phyloP scores from a whole-genome alignment of 306 rosid genomes.

The Cucurbita argyrosperma region DNA sequence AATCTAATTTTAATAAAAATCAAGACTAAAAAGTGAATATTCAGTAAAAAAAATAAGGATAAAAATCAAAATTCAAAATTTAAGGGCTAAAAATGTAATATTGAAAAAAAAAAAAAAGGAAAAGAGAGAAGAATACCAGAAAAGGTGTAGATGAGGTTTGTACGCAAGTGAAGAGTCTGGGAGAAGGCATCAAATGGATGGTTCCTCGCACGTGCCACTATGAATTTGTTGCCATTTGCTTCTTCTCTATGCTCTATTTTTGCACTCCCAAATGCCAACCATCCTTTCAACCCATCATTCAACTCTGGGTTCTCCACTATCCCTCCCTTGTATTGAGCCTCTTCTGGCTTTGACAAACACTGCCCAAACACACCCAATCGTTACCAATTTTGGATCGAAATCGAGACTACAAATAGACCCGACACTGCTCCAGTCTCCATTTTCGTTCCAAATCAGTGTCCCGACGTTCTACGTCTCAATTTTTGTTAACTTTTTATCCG shows the following conservation, averaged over 20 bases:
- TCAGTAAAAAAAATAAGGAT: no score
- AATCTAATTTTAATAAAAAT: no score
- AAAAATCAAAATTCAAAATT: no score
- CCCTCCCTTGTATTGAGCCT: conserved; percentile 64
- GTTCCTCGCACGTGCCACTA: conserved; percentile 41
- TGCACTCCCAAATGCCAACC: conserved; percentile 39
- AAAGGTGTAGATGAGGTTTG: conserved; percentile 31
- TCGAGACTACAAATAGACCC: no score
- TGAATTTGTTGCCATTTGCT: conserved; percentile 35
- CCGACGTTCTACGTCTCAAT: no score
- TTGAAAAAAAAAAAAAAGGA: no score
- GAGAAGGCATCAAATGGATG: conserved; percentile 33
- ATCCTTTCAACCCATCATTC: conserved; percentile 41
- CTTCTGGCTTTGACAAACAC: conserved; percentile 41
- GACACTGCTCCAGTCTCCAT: no score
- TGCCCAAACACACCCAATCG: background rate
- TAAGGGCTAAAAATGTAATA: no score
- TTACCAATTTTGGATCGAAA: no score
- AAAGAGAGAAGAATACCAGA: conserved; percentile 7
- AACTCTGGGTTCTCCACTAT: conserved; percentile 56
- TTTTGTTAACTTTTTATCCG: no score
- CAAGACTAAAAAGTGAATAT: no score
- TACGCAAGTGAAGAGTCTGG: conserved; percentile 28
- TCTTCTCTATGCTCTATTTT: conserved; percentile 22
- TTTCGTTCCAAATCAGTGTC: no score